Evolutionary conservation across 495 filamentous ascomycete genomes (phyloP), one percentile per base, ranked within the genome.

Genomic region (Cladorrhinum samala): DNA sequence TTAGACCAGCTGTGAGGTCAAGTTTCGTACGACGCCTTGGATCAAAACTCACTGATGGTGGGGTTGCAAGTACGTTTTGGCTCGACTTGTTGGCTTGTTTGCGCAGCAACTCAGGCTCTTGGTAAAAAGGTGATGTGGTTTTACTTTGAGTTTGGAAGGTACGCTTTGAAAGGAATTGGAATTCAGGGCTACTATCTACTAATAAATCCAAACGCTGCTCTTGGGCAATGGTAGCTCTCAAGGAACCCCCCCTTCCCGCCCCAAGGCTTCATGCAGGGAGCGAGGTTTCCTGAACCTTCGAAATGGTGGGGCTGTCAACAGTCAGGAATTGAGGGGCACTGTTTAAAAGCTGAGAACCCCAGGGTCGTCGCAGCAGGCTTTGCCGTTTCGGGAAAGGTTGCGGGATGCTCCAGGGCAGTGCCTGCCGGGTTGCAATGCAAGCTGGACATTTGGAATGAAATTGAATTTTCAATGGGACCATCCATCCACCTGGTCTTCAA

Each of bases 251-350:
- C 24, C 23, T 19, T 53, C 30, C 27, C 9, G 23, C 25, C 30
- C 14, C 50, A 46, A 48, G 18, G 23, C 42, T 53, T 43, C 38
- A 46, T 25, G 48, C 23, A 46, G 21, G 37, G 53, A 49, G 53
- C 19, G 62, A 56, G 37, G 60, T 44, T 66, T 66, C 63, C 43
- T 66, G 63, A 66, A 66, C 50, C 46, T 66, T 66, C 63, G 63
- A 65, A 55, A 56, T 59, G 61, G 63, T 63, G 61, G 63, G 63
- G 63, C 46, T 40, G 38, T 46, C 44, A n/a, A 44, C n/a, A 17
- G 47, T 41, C 46, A 19, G 9, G 38, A 41, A 21, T 20, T 2
- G 49, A 45, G 52, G 51, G 53, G 49, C 44, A 51, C 25, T n/a
- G 2, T 21, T 24, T 19, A 45, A 19, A 19, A 23, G 42, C 19